Evolutionary conservation across 306 rosid species (phyloP).

Genomic region (Cicer yamashitae): DNA sequence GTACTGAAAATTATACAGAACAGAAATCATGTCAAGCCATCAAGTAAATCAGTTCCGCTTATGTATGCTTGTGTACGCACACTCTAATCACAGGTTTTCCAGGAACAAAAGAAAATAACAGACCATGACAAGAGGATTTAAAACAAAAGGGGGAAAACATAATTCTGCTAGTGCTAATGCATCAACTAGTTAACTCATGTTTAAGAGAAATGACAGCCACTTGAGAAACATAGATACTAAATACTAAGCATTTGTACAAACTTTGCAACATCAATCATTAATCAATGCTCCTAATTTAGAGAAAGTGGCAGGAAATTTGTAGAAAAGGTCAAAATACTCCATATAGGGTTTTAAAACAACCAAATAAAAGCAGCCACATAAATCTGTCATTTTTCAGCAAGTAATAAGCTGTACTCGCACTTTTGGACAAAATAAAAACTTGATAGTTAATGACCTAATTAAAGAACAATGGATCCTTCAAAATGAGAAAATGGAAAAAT

Average conservation of each 20-base stretch:
- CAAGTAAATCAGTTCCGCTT: conserved; percentile 23
- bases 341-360: conserved; percentile 5
- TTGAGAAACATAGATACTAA: conserved; percentile 4
- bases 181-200: background rate
- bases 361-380: conserved; percentile 17
- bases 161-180: conserved; percentile 20
- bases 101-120: conserved; percentile 4
- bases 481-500: background rate
- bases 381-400: background rate
- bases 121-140: conserved; percentile 16
- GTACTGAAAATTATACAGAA: conserved; percentile 55
- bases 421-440: conserved; percentile 1
- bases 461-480: conserved; percentile 7
- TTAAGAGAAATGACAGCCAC: conserved; percentile 22
- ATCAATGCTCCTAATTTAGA: conserved; percentile 26
- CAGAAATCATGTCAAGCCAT: conserved; percentile 27
- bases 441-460: conserved; percentile 12
- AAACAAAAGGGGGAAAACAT: background rate
- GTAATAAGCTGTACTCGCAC: background rate
- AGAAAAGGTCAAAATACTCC: conserved; percentile 15
- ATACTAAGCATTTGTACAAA: conserved; percentile 24
- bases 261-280: conserved; percentile 6
- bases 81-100: conserved; percentile 20
- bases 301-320: conserved; percentile 7
- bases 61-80: background rate